Evolutionary conservation across 371 early-diverging fungal species (phyloP), one percentile per base, ranked within the genome.

Genomic region (Mucor irregularis): DNA sequence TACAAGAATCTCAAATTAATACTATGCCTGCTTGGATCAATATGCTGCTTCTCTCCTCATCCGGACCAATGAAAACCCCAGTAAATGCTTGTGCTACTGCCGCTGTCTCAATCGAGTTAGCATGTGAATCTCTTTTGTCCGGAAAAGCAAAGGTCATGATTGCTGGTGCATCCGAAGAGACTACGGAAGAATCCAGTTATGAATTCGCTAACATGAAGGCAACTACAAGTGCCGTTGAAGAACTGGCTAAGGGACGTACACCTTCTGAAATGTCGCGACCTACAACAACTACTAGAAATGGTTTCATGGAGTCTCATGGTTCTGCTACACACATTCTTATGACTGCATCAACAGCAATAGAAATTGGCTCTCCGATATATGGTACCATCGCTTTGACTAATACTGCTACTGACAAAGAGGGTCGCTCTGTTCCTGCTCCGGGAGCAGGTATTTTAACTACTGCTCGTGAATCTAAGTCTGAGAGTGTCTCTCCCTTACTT

Each of bases 151-250:
- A 93, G 78, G 86, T 97, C 54, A 91, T 96, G 71, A 73, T 97
- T 58, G 96, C 94, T 48, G 98, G 98, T 74, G 95, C 92, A 11
- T 91, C 88, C 59, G 98, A 97, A 68, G 95, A 94, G 56, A 92
- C 93, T 74, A 89, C 89, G 48, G 96, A 95, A 70, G 95, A 97
- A 63, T 91, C 93, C 34, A 90, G 91, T 30, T 90, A 89, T 59
- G 98, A 97, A 81, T 96, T 97, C 76, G 94, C 94, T 61, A 92
- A 94, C 83, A 97, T 96, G 96, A 94, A 94, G 84, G 98, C 96
- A 28, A 96, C 97, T 22, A 86, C 89, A 56, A 92, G 85, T 68
- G 75, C 96, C 28, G 80, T 83, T 24, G 91, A 89, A 30, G 98
- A 97, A 76, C 69, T 90, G 28, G 92, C 86, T 13, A 80, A 81